Evolutionary conservation across 495 filamentous ascomycete species (phyloP), one percentile per base, ranked within the genome.

Genomic region (Oidiodendron maius): DNA sequence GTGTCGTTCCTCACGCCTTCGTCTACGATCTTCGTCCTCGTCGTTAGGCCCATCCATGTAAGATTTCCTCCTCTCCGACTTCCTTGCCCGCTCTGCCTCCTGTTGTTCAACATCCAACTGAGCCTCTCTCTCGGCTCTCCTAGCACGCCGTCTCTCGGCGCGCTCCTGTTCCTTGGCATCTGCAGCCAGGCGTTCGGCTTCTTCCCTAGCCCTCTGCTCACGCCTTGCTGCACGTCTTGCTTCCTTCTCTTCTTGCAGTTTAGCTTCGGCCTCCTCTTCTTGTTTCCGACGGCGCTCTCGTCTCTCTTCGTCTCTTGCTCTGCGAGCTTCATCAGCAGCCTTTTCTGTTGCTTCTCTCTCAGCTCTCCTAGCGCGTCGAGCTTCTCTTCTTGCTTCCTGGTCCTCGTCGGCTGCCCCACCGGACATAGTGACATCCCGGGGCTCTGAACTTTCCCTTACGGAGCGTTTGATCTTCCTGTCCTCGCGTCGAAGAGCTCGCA

Each of bases 331-430:
- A 43, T 76, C 75, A 15, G 70, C 72, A 5, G 67, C 67, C 37
- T 59, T 63, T 36, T 62, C 59, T 21, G 48, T 46, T 28, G 56
- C 59, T 34, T 55, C 59, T 21, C 47, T 24, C 35, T 74, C 69
- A 35, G 74, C 72, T 25, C 63, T 65, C 26, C 64, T 67, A n/a
- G 69, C 67, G 37, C 69, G 71, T 21, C 75, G 67, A 32, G 73
- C 74, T 2, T 70, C 75, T 11, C 75, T 72, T 30, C 74, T 71
- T 9, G 72, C 75, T 51, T 80, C 76, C 15, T 72, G 71, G 21
- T 80, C 73, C 21, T 66, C 63, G 21, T 76, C 75, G 0, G 65
- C 32, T 20, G 58, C 55, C 8, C 51, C 58, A 20, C 58, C 58
- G 15, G 55, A 63, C 41, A 68, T 67, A 3, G 59, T 53, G 0